Percentiles rank a stretch among this genome's conserved stretches.
Conservation (phyloP, 2,329 filamentous ascomycete species). For the Penicillium sp. region DNA sequence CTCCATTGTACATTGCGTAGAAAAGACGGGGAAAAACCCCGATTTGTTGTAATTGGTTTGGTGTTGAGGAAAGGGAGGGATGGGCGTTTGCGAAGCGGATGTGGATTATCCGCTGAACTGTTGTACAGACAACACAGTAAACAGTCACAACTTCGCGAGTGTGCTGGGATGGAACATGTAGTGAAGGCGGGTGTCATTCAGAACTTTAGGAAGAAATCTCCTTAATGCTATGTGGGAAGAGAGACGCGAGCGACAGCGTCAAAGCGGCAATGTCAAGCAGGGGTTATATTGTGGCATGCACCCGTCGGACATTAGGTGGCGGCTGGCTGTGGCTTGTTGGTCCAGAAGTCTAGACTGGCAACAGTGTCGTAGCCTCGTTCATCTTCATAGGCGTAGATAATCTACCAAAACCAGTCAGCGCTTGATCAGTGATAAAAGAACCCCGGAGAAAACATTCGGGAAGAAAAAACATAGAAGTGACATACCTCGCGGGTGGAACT, state of each 20-base stretch:
- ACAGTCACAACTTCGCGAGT: neutral
- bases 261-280: neutral
- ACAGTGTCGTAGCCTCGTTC: constrained; percentile 91
- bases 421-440: neutral
- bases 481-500: constrained; percentile 93
- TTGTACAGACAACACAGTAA: neutral
- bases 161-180: neutral
- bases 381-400: constrained; percentile 96
- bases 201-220: neutral
- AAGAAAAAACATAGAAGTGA: constrained; percentile 15
- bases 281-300: neutral
- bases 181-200: neutral
- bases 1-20: constrained; percentile 42
- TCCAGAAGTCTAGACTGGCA: constrained; percentile 96
- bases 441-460: neutral
- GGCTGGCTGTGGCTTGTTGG: constrained; percentile 46
- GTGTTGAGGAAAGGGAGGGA: neutral
- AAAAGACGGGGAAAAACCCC: constrained; percentile 14
- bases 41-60: constrained; percentile 10
- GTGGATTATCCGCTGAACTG: neutral
- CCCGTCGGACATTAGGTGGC: constrained; percentile 1
- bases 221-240: neutral
- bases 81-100: neutral
- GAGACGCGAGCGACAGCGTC: neutral
- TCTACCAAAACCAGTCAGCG: constrained; percentile 57